These are phyloP conservation scores for Phaffia rhodozyma DNA, from an alignment of 1,284 basidiomycete genomes.

Conservation along the genomic window DNA sequence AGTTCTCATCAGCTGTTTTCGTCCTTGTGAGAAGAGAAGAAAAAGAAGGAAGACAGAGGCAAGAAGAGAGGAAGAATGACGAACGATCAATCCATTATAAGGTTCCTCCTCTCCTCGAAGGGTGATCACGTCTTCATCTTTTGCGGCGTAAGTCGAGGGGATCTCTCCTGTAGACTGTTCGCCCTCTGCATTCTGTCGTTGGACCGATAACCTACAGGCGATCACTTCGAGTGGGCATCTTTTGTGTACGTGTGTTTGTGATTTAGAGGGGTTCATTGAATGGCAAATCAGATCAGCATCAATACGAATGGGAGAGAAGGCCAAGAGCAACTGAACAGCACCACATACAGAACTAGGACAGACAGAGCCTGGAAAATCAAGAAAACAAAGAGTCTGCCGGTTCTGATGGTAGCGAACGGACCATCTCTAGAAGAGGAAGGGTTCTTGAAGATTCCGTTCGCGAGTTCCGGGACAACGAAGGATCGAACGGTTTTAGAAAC, in stretches of 20 bases:
- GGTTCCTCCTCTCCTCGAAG: constrained; percentile 72
- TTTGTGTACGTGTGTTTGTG: too few relatives aligned
- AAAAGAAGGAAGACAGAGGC: too few relatives aligned
- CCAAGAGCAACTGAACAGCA: not conserved
- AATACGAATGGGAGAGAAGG: not conserved
- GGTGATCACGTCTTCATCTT: constrained; percentile 78
- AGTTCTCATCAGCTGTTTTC: too few relatives aligned
- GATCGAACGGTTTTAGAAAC: constrained; percentile 53
- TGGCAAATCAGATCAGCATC: not conserved
- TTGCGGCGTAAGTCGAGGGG: constrained; percentile 50
- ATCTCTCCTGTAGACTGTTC: not conserved
- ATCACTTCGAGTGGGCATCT: constrained; percentile 68
- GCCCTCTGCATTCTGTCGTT: constrained; percentile 33
- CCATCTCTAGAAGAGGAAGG: not conserved
- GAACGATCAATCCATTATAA: constrained; percentile 46
- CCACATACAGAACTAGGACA: too few relatives aligned
- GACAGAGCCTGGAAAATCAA: constrained; percentile 39
- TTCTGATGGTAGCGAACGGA: constrained; percentile 14
- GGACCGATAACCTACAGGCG: constrained; percentile 63
- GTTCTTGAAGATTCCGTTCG: constrained; percentile 2
- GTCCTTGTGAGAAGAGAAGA: too few relatives aligned
- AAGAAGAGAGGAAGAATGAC: not conserved
- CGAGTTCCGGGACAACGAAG: constrained; percentile 48
- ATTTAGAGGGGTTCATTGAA: not conserved
- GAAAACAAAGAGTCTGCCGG: constrained; percentile 46